Evolutionary conservation across 257 asterid species (phyloP).

Genomic region (Agastache rugosa): DNA sequence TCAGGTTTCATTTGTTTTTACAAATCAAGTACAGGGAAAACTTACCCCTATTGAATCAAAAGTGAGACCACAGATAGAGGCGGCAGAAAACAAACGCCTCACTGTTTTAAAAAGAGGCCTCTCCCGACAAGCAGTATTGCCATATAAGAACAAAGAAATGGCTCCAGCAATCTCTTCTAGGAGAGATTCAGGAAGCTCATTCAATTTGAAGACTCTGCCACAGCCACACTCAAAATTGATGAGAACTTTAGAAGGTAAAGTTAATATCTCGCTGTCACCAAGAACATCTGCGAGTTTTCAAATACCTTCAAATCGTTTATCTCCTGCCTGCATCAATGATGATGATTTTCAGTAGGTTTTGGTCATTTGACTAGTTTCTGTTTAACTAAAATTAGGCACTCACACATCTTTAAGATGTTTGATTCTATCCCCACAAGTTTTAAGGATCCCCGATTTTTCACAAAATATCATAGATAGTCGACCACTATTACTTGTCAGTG

Average conservation of each 20-base stretch:
- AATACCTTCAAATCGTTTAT: constrained; percentile 52
- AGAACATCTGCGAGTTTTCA: constrained; percentile 44
- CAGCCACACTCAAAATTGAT: constrained; percentile 52
- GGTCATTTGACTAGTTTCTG: constrained; percentile 7
- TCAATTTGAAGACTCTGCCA: constrained; percentile 50
- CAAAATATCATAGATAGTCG: constrained; percentile 29
- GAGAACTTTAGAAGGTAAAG: constrained; percentile 57
- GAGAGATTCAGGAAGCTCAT: constrained; percentile 43
- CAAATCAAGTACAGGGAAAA: constrained; percentile 90
- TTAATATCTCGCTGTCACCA: constrained; percentile 35
- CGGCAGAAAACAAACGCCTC: constrained; percentile 42
- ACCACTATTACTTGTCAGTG: constrained; percentile 18
- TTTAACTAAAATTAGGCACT: constrained; percentile 1
- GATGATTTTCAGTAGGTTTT: constrained; percentile 72
- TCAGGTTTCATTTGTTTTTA: constrained; percentile 95
- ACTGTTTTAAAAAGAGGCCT: constrained; percentile 44
- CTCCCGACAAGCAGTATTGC: constrained; percentile 40
- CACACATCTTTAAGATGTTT: constrained; percentile 6
- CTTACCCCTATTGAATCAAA: constrained; percentile 83
- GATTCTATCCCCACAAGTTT: background rate
- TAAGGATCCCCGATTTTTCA: constrained; percentile 19
- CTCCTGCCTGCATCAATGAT: constrained; percentile 50
- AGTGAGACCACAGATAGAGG: constrained; percentile 43
- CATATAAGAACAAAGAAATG: constrained; percentile 44
- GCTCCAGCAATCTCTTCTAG: constrained; percentile 43